These are phyloP conservation scores for Ceratocystis diversiconidia DNA, from an alignment of 2,329 filamentous ascomycete genomes.

Conservation along the genomic window DNA sequence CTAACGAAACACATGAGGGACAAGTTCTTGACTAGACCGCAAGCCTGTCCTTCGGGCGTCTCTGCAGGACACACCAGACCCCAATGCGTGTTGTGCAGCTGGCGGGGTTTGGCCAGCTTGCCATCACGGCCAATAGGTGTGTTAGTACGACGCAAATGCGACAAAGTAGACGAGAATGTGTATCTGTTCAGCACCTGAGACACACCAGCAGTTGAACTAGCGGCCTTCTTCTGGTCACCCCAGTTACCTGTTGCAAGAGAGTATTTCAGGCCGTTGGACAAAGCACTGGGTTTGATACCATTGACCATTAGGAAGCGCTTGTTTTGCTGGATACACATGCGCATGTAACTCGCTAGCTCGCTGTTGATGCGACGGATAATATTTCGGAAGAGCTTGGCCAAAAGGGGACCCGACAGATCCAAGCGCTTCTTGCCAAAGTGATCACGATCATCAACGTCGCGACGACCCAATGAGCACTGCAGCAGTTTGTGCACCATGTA, in stretches of 20 bases:
- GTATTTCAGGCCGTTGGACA: conserved; percentile 92
- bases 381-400: conserved; percentile 90
- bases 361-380: conserved; percentile 83
- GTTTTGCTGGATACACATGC: conserved; percentile 79
- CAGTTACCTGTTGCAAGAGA: conserved; percentile 96
- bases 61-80: conserved; percentile 93
- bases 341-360: conserved; percentile 81
- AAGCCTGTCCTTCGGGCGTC: conserved; percentile 95
- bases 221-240: conserved; percentile 98
- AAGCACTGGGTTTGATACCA: conserved; percentile 77
- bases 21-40: conserved; percentile 93
- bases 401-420: conserved; percentile 81
- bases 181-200: conserved; percentile 97
- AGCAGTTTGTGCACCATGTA: conserved; percentile 97
- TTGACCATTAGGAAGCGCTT: conserved; percentile 81
- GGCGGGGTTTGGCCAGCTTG: conserved; percentile 93
- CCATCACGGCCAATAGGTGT: conserved; percentile 95
- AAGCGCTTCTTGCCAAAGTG: conserved; percentile 98
- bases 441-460: conserved; percentile 92
- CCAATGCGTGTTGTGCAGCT: conserved; percentile 98
- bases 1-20: conserved; percentile 98
- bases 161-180: conserved; percentile 90
- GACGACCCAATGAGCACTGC: conserved; percentile 81
- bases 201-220: conserved; percentile 86
- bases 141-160: conserved; percentile 92